Conservation (phyloP, 805 yeast species). For the Ogataea henricii region DNA sequence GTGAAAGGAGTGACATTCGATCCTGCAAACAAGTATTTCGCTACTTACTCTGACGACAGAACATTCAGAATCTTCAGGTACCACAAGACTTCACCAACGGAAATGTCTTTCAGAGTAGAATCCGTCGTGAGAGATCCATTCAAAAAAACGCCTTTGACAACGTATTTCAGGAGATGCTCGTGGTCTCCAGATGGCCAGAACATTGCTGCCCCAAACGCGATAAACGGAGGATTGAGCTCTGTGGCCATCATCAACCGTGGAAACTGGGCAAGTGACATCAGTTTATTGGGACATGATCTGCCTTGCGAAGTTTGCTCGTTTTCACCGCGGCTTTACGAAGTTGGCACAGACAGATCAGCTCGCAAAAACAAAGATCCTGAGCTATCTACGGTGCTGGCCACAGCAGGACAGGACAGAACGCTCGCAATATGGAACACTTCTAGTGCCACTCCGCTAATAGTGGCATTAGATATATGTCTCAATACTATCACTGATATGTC, state of each 20-base stretch:
- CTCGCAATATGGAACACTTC: slow-evolving; percentile 87
- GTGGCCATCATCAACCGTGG: slow-evolving; percentile 76
- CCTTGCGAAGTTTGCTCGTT: slow-evolving; percentile 82
- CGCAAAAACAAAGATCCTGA: slow-evolving; percentile 25
- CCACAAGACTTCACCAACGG: slow-evolving; percentile 64
- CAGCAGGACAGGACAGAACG: slow-evolving; percentile 93
- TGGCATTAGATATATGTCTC: slow-evolving; percentile 71
- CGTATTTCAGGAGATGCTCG: slow-evolving; percentile 83
- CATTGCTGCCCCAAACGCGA: slow-evolving; percentile 83
- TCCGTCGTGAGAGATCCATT: slow-evolving; percentile 83
- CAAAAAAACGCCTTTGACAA: slow-evolving; percentile 83
- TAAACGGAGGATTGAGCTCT: slow-evolving; percentile 78
- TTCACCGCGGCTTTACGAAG: slow-evolving; percentile 65
- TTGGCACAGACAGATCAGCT: slow-evolving; percentile 15
- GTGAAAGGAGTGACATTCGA: slow-evolving; percentile 97
- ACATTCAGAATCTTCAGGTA: slow-evolving; percentile 86
- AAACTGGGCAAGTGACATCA: slow-evolving; percentile 73
- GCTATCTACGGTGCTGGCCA: slow-evolving; percentile 75
- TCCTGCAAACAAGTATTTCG: slow-evolving; percentile 97
- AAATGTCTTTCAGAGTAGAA: slow-evolving; percentile 83
- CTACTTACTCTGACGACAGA: slow-evolving; percentile 95
- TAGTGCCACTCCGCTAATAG: slow-evolving; percentile 73
- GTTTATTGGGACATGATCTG: slow-evolving; percentile 79
- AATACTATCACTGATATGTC: slow-evolving; percentile 85
- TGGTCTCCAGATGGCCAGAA: slow-evolving; percentile 93